phyloP scores from a whole-genome alignment of 108 stramenopile species.

The Schizochytrium sp. region DNA sequence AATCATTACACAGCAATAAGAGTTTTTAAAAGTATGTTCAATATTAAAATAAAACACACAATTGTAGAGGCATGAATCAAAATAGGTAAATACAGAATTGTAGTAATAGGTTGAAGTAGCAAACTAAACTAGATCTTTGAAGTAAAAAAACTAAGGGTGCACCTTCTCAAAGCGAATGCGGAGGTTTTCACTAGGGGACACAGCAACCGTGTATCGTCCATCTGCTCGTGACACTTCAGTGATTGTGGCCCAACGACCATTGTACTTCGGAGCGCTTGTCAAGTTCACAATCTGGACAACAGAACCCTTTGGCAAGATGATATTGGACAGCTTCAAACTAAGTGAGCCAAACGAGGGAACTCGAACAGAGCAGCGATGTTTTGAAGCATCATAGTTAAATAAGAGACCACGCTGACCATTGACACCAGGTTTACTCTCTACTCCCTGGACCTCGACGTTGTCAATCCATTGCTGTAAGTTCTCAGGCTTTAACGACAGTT shows the following conservation, averaged over 20 bases:
- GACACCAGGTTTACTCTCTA: not conserved
- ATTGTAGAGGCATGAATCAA: too few species aligned
- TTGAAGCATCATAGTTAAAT: not conserved
- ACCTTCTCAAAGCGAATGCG: conserved; percentile 30
- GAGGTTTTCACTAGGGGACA: not conserved
- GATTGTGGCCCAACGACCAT: conserved; percentile 51
- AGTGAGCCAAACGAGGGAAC: not conserved
- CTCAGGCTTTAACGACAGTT: not conserved
- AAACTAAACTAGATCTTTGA: too few species aligned
- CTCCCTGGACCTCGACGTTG: conserved; percentile 9
- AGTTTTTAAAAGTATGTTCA: too few species aligned
- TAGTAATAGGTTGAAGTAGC: too few species aligned
- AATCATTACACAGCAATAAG: too few species aligned
- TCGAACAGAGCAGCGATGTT: conserved; percentile 39
- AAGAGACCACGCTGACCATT: conserved; percentile 54
- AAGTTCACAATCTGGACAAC: conserved; percentile 32
- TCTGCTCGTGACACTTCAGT: not conserved
- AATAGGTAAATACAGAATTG: too few species aligned
- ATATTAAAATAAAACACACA: too few species aligned
- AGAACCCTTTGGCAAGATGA: conserved; percentile 10
- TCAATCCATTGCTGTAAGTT: conserved; percentile 15
- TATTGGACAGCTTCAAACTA: not conserved
- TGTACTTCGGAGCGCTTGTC: conserved; percentile 22
- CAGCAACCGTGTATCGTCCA: conserved; percentile 14
- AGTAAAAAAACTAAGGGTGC: not conserved